Base-by-base conservation (phyloP, 2,329 filamentous ascomycete species). In the Macrophomina tecta region DNA sequence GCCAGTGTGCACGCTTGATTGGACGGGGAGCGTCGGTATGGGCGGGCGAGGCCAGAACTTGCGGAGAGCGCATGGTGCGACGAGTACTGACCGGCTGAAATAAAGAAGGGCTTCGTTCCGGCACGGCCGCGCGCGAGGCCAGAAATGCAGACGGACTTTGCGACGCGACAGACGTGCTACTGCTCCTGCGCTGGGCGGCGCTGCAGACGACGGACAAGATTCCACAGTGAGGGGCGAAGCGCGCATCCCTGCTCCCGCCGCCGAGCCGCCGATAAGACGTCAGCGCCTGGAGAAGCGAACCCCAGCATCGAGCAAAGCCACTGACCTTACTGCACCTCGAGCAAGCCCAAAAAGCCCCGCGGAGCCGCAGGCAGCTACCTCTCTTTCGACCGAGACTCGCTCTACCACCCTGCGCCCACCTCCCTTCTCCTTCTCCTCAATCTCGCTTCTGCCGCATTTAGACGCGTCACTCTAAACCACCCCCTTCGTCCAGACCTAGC, bases 371-470 rank as follows among this genome's bases (percentile, higher is more conserved):
- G 14, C 34, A 36, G 23, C 46, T 28, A 51, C 28, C 30, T 34
- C 56, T 32, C 23, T 23, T 32, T 32, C 56, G 40, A 30, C 51
- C 51, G 51, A 51, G 48, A 51, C 49, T 28, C 46, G 5, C 32
- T 46, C 58, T 30, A n/a, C 30, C 30, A 12, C 6, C 42, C 58
- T 32, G 23, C 62, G 32, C 38, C 18, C 62, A 34, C 48, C n/a
- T 52, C 61, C 49, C 38, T 46, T 56, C 40, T 55, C 51, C 40
- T 45, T 42, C 61, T 65, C 62, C 48, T 55, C 62, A 53, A 46
- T 65, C 38, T 55, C 62, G 49, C 62, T 65, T 65, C 62, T 38
- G 58, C 58, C 58, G 58, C 58, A 62, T 49, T 28, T 62, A 62
- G 58, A 62, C 58, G 49, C 62, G 62, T 56, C 62, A 53, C 61